Percentiles rank a stretch among this genome's conserved stretches.
Conservation (phyloP, 306 rosid species). For the Cucurbita ficifolia region DNA sequence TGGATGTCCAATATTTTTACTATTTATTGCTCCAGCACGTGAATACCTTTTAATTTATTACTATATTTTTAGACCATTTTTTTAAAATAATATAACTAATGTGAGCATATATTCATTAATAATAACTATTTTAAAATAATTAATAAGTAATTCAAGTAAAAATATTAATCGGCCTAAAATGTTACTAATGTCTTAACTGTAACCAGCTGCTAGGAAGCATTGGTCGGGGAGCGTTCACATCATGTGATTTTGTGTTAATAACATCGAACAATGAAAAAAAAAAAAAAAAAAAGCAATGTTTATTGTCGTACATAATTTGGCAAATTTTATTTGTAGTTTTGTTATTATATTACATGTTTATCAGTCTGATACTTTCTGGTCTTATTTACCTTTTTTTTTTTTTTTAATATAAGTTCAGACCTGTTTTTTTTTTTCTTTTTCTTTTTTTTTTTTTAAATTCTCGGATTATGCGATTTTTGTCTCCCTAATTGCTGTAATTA, state of each 20-base stretch:
- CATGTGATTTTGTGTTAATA: conserved; percentile 5
- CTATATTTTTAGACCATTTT: too few relatives aligned
- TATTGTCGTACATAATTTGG: conserved; percentile 8
- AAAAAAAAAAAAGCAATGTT: not conserved
- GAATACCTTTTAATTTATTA: too few relatives aligned
- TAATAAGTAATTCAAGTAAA: too few relatives aligned
- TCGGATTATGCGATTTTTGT: conserved; percentile 5
- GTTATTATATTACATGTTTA: not conserved
- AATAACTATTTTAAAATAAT: too few relatives aligned
- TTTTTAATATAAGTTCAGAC: not conserved
- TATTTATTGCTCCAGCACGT: not conserved
- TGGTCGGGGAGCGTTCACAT: not conserved
- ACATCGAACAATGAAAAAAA: not conserved
- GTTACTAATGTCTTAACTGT: not conserved
- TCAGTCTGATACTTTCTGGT: not conserved
- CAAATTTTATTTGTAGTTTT: not conserved
- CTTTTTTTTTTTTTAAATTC: not conserved
- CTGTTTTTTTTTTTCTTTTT: not conserved
- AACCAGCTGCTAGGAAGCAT: not conserved
- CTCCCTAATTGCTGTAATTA: not conserved
- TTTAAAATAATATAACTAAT: too few relatives aligned
- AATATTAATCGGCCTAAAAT: too few relatives aligned
- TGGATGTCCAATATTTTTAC: not conserved
- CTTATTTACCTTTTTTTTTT: not conserved
- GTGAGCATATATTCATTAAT: too few relatives aligned